These are phyloP conservation scores for Ceratobasidium sp. DNA, from an alignment of 1,284 basidiomycete species.

Conservation along the genomic window DNA sequence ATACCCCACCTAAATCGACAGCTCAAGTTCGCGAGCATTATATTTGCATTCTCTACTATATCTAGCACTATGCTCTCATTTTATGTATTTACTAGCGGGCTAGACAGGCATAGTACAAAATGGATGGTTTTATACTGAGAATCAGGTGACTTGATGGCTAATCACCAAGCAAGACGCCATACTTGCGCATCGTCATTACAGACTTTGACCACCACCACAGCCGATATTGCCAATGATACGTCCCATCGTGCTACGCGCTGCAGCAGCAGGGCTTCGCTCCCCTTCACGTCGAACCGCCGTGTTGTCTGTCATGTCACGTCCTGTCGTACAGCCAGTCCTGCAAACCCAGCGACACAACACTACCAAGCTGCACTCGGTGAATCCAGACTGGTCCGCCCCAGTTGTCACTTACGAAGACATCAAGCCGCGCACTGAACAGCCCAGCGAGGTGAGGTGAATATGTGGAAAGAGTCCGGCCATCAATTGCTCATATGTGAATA, in stretches of 20 bases:
- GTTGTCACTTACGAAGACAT: conserved; percentile 83
- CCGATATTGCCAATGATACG: conserved; percentile 17
- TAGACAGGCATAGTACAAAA: not conserved
- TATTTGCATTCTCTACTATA: no score
- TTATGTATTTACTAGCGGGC: no score
- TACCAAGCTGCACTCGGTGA: conserved; percentile 33
- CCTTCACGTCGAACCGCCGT: conserved; percentile 7
- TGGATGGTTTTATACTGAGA: not conserved
- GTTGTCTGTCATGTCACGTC: conserved; percentile 7
- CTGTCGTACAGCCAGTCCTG: not conserved
- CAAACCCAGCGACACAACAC: conserved; percentile 24
- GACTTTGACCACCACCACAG: conserved; percentile 13
- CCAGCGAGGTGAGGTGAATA: conserved; percentile 65
- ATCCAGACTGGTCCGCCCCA: conserved; percentile 72
- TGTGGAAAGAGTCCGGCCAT: not conserved
- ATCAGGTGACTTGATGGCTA: not conserved
- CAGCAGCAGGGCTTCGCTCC: conserved; percentile 22
- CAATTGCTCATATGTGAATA: conserved; percentile 26
- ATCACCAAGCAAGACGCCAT: conserved; percentile 16
- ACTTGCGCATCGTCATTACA: not conserved
- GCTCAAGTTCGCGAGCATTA: no score
- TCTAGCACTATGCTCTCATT: no score
- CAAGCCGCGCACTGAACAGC: conserved; percentile 81
- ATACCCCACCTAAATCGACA: not conserved
- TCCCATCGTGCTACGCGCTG: conserved; percentile 4